Evolutionary conservation across 305 asterid species (phyloP).

Genomic region (Fraxinus baroniana): DNA sequence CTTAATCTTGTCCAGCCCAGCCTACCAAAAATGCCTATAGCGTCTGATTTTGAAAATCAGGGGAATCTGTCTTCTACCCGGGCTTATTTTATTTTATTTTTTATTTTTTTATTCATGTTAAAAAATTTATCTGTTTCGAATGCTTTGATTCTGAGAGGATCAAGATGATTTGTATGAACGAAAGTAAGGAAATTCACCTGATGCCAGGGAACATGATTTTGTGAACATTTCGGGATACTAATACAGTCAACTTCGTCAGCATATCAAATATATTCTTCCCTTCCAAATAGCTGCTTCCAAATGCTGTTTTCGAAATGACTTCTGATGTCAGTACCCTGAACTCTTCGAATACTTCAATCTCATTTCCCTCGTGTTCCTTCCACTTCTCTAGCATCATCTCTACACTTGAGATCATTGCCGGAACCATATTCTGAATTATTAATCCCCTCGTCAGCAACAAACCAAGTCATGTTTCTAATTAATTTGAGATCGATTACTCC

Average conservation of each 20-base stretch:
- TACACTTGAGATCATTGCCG: slow-evolving; percentile 53
- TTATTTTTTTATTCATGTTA: background rate
- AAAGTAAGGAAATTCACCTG: slow-evolving; percentile 18
- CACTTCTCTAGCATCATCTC: slow-evolving; percentile 64
- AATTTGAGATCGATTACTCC: background rate
- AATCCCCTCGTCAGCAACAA: background rate
- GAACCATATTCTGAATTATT: slow-evolving; percentile 50
- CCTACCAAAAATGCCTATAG: background rate
- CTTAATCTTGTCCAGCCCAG: background rate
- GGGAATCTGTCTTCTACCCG: background rate
- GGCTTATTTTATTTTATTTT: background rate
- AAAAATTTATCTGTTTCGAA: background rate
- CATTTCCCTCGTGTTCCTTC: slow-evolving; percentile 40
- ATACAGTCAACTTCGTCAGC: slow-evolving; percentile 45
- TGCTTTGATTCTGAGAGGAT: background rate
- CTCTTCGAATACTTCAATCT: slow-evolving; percentile 66
- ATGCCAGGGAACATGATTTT: slow-evolving; percentile 39
- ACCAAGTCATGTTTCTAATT: background rate
- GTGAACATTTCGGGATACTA: slow-evolving; percentile 42
- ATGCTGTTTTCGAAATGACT: slow-evolving; percentile 72
- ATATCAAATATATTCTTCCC: slow-evolving; percentile 67
- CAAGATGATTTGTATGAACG: background rate
- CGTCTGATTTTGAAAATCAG: background rate
- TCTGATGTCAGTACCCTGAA: slow-evolving; percentile 62
- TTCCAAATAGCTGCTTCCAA: slow-evolving; percentile 71